Evolutionary conservation across 768 basidiomycete species (phyloP), one percentile per base, ranked within the genome.

Genomic region (Boletus edulis): DNA sequence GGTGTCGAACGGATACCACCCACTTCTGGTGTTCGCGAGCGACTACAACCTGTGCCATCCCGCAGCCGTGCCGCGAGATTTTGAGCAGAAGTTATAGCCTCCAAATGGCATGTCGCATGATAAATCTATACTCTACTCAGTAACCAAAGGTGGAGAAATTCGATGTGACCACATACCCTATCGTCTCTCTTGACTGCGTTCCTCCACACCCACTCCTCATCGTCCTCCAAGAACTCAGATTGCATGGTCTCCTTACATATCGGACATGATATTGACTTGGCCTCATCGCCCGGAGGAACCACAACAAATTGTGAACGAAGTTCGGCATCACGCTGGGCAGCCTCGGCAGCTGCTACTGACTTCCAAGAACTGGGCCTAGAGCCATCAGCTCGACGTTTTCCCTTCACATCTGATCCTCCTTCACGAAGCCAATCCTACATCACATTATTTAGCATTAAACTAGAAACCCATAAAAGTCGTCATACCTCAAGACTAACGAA

Each of bases 131-230:
- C 46, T 18, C 49, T 51, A 13, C 49, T 60, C n/a, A 58, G 20
- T 37, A 49, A 48, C 47, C 24, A 17, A 40, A 37, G 17, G 54
- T 2, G 5, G 24, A 35, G 20, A 50, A 29, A 18, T 31, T 45
- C 29, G 55, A 40, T 24, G n/a, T 31, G 17, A 48, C 20, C 47
- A 74, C 86, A 51, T 69, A 94, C 94, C 76, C 82, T 82, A 54
- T 89, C 89, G 60, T 96, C 91, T 57, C 87, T 86, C 71, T 79
- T 83, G 18, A 92, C 78, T 0, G 95, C 93, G 66, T 99, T 96
- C 67, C 81, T 84, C 94, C 94, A 99, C 13, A 97, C 89, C 95
- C 95, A 98, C 57, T 97, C 96, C 75, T 98, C 96, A 57, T 95
- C 94, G 46, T 97, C 95, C 68, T 98, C 94, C 53, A 86, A 72